These are phyloP conservation scores for Vanilla planifolia DNA, from an alignment of 106 monocot species.

Conservation along the genomic window DNA sequence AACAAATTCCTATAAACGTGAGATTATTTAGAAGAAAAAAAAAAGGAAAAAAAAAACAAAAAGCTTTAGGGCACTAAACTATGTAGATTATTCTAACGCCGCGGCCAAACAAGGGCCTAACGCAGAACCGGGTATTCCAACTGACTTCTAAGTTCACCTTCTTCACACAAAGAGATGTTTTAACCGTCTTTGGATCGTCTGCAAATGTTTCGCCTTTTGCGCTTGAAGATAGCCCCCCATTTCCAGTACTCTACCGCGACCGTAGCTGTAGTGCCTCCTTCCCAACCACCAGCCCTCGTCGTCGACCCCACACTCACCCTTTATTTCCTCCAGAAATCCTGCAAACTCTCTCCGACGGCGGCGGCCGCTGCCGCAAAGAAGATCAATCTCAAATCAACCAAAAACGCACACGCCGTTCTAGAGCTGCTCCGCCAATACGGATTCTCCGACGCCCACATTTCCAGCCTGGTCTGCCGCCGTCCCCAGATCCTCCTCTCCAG, in stretches of 20 bases:
- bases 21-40: too few relatives aligned
- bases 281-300: not conserved
- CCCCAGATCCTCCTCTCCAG: constrained; percentile 28
- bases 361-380: constrained; percentile 19
- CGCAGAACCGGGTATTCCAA: too few relatives aligned
- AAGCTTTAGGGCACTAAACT: too few relatives aligned
- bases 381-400: constrained; percentile 22
- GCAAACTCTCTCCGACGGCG: constrained; percentile 19
- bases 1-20: too few relatives aligned
- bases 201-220: constrained; percentile 6
- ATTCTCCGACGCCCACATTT: constrained; percentile 29
- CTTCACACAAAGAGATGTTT: too few relatives aligned
- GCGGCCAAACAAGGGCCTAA: too few relatives aligned
- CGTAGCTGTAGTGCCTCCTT: not conserved
- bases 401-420: constrained; percentile 20
- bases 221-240: not conserved
- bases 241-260: not conserved
- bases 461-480: constrained; percentile 12
- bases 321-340: constrained; percentile 28
- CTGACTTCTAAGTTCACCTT: too few relatives aligned
- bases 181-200: too few relatives aligned
- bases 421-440: constrained; percentile 25
- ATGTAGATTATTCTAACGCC: too few relatives aligned
- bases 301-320: constrained; percentile 13
- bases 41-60: too few relatives aligned